Evolutionary conservation across 441 rosid genomes (phyloP).

Genomic region (Croton laevigatus): DNA sequence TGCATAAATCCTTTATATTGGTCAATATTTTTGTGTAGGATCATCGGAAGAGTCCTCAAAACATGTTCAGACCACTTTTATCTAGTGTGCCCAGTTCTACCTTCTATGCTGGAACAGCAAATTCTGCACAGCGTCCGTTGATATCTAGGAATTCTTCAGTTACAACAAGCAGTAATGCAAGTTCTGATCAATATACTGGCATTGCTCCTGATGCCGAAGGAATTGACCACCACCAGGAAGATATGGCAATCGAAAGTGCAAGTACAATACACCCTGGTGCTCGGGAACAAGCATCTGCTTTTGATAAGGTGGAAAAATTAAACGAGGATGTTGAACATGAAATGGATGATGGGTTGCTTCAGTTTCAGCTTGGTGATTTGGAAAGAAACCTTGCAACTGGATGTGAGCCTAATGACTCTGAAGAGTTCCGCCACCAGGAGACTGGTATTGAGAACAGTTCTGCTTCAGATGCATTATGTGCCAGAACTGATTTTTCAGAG

Average conservation of each 20-base stretch:
- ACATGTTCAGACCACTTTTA: conserved; percentile 97
- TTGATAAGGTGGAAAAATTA: conserved; percentile 52
- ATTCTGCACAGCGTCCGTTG: conserved; percentile 55
- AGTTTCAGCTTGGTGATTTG: conserved; percentile 38
- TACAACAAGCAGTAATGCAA: conserved; percentile 64
- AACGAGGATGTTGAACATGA: conserved; percentile 42
- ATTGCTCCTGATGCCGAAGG: conserved; percentile 51
- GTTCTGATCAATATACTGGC: conserved; percentile 59
- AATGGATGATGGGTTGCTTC: conserved; percentile 37
- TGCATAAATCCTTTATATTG: conserved; percentile 23
- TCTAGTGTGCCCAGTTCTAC: conserved; percentile 95
- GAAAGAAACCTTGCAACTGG: conserved; percentile 38
- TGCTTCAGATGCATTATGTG: conserved; percentile 39
- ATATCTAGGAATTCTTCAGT: conserved; percentile 66
- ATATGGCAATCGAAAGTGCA: conserved; percentile 34
- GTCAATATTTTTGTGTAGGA: conserved; percentile 52
- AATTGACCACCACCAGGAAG: conserved; percentile 46
- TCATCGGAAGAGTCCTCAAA: conserved; percentile 83
- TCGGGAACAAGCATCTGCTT: conserved; percentile 54
- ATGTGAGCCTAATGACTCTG: conserved; percentile 38
- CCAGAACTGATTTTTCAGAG: conserved; percentile 44
- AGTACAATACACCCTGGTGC: conserved; percentile 37
- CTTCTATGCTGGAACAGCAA: conserved; percentile 67
- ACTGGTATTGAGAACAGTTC: conserved; percentile 42
- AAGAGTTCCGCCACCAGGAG: conserved; percentile 41